A percentile compares a stretch with the other conserved stretches of the same genome.
Evolutionary conservation across 2,329 filamentous ascomycete species (phyloP).

Genomic region (Cladobotryum protrusum): DNA sequence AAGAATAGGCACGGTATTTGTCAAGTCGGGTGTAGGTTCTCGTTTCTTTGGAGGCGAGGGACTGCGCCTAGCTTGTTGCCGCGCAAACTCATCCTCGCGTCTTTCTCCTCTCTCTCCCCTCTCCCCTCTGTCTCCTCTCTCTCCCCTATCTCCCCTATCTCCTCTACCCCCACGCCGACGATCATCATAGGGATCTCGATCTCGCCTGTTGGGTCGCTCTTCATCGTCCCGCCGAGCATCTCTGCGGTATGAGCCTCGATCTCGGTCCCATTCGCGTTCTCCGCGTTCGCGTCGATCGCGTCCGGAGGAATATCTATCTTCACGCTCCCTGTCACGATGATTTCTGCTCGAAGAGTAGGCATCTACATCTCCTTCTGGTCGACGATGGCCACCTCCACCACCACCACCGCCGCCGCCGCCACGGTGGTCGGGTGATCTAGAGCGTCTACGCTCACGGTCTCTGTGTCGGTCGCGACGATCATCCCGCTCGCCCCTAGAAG

Average conservation of each 20-base stretch:
- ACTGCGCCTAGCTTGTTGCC: conserved; percentile 59
- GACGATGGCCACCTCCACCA: conserved; percentile 42
- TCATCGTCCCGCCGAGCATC: conserved; percentile 64
- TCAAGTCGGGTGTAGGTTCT: conserved; percentile 93
- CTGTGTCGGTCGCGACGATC: conserved; percentile 34
- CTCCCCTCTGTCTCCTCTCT: conserved; percentile 15
- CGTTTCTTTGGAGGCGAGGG: conserved; percentile 79
- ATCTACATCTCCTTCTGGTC: conserved; percentile 74
- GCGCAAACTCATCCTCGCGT: conserved; percentile 32
- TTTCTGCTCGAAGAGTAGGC: conserved; percentile 89
- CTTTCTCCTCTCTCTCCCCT: not conserved
- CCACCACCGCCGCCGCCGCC: too few species aligned
- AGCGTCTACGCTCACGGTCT: conserved; percentile 63
- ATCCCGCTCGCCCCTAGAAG: conserved; percentile 26
- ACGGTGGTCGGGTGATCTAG: conserved; percentile 74
- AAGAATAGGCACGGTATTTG: conserved; percentile 72
- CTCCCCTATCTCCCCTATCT: conserved; percentile 24
- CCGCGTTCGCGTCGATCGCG: conserved; percentile 54
- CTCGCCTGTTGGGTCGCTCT: conserved; percentile 46
- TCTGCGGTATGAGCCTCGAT: conserved; percentile 54
- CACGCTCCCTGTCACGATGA: conserved; percentile 87
- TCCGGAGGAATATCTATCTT: conserved; percentile 73
- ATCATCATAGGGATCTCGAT: conserved; percentile 49
- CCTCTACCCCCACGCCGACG: conserved; percentile 43
- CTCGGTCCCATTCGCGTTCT: conserved; percentile 73